These are phyloP conservation scores for Phytopythium montanum DNA, from an alignment of 352 stramenopile genomes.

Conservation along the genomic window DNA sequence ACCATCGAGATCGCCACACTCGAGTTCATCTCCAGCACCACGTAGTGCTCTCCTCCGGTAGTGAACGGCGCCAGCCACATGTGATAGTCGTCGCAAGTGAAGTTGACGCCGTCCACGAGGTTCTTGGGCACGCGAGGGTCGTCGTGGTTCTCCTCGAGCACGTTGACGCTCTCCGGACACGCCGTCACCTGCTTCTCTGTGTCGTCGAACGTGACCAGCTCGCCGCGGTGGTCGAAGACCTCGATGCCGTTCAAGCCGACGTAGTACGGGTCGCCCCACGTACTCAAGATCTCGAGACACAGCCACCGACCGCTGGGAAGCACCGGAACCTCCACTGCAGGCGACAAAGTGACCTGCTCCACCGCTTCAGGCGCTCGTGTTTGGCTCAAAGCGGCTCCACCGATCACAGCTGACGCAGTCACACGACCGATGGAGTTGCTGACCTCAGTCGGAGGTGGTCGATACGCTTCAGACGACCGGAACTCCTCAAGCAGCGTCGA, in stretches of 20 bases:
- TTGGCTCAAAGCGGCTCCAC: background rate
- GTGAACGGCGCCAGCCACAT: slow-evolving; percentile 89
- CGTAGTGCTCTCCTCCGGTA: slow-evolving; percentile 38
- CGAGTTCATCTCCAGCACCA: slow-evolving; percentile 48
- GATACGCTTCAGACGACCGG: background rate
- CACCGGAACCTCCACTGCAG: slow-evolving; percentile 38
- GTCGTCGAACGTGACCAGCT: slow-evolving; percentile 45
- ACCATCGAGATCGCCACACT: slow-evolving; percentile 68
- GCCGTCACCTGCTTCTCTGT: slow-evolving; percentile 51
- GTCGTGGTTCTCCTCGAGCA: slow-evolving; percentile 83
- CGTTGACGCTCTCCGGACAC: slow-evolving; percentile 82
- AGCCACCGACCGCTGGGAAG: slow-evolving; percentile 61
- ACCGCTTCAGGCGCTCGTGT: background rate
- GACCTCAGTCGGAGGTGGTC: background rate
- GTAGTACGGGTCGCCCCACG: slow-evolving; percentile 89
- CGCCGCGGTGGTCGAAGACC: slow-evolving; percentile 73
- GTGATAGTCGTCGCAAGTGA: slow-evolving; percentile 90
- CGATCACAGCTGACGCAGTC: background rate
- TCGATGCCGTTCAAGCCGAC: slow-evolving; percentile 90
- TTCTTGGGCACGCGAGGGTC: slow-evolving; percentile 72
- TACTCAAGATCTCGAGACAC: slow-evolving; percentile 77
- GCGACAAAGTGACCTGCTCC: background rate
- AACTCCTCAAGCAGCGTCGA: slow-evolving; percentile 3
- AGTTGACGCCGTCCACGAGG: slow-evolving; percentile 83
- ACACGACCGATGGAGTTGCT: background rate